A percentile compares a stretch with the other conserved stretches of the same genome.
Conservation (phyloP, 225 moss, liverwort and hornwort genomes). For the Polytrichum formosum region DNA sequence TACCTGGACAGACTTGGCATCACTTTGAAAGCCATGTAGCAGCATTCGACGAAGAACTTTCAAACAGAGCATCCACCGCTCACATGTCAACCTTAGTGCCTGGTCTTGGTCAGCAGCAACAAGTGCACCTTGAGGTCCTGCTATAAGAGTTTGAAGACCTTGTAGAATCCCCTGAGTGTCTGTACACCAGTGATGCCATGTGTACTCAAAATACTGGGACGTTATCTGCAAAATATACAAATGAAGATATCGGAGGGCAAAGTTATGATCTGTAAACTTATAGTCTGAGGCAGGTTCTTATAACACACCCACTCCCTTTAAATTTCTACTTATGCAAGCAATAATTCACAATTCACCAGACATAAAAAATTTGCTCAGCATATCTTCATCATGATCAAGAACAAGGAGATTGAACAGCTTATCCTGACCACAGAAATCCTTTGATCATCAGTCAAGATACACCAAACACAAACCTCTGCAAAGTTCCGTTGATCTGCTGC, state of each 20-base stretch:
- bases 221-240: constrained; percentile 65
- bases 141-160: constrained; percentile 69
- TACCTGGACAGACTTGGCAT: constrained; percentile 93
- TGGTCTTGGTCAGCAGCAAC: constrained; percentile 84
- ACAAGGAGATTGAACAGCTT: too few relatives aligned
- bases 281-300: too few relatives aligned
- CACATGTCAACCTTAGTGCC: constrained; percentile 85
- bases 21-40: constrained; percentile 93
- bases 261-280: too few relatives aligned
- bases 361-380: too few relatives aligned
- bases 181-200: constrained; percentile 97
- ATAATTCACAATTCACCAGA: too few relatives aligned
- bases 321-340: too few relatives aligned
- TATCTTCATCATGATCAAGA: too few relatives aligned
- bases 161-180: constrained; percentile 93
- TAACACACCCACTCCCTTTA: too few relatives aligned
- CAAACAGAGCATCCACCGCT: constrained; percentile 96
- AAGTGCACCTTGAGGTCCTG: constrained; percentile 71
- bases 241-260: too few relatives aligned
- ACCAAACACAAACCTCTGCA: constrained; percentile 58
- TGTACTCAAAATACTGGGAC: constrained; percentile 87
- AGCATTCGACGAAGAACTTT: constrained; percentile 95
- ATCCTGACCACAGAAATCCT: too few relatives aligned
- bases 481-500: constrained; percentile 95
- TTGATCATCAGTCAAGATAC: too few relatives aligned